phyloP scores from a whole-genome alignment of 768 basidiomycete genomes.

The Trametes maxima region DNA sequence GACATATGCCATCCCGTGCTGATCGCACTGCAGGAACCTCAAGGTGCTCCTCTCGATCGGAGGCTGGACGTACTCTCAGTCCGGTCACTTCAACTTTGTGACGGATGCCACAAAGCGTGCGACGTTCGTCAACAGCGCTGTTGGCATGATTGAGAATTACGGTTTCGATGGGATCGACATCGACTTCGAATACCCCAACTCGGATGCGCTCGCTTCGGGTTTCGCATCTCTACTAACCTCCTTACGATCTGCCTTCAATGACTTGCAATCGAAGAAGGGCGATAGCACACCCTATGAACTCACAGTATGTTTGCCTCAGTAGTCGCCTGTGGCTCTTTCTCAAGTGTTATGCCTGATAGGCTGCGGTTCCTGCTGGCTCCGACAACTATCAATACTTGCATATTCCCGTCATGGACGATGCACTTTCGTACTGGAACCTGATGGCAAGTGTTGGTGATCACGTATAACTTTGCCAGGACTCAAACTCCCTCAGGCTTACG shows the following conservation, averaged over 20 bases:
- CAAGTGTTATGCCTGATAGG: conserved; percentile 30
- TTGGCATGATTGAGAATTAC: conserved; percentile 69
- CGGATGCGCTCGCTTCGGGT: conserved; percentile 59
- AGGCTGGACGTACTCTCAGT: conserved; percentile 73
- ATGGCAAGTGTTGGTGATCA: conserved; percentile 51
- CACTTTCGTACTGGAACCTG: conserved; percentile 77
- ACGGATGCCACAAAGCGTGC: conserved; percentile 50
- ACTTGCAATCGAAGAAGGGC: conserved; percentile 59
- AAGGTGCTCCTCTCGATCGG: conserved; percentile 57
- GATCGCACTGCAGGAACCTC: conserved; percentile 38
- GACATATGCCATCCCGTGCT: neutral
- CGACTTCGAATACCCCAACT: conserved; percentile 79
- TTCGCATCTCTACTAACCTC: conserved; percentile 66
- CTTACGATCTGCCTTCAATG: conserved; percentile 63
- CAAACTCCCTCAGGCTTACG: conserved; percentile 53
- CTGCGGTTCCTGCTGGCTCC: conserved; percentile 65
- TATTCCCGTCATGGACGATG: conserved; percentile 64
- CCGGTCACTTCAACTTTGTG: conserved; percentile 68
- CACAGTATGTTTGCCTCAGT: conserved; percentile 37
- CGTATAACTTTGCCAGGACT: no score
- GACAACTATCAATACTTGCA: conserved; percentile 59
- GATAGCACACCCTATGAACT: conserved; percentile 62
- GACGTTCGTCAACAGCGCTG: conserved; percentile 62
- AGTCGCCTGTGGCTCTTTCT: neutral
- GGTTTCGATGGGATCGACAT: conserved; percentile 82